Percentiles rank a stretch among this genome's conserved stretches.
Conservation (phyloP, 805 yeast genomes). For the Zygoascus tannicola region DNA sequence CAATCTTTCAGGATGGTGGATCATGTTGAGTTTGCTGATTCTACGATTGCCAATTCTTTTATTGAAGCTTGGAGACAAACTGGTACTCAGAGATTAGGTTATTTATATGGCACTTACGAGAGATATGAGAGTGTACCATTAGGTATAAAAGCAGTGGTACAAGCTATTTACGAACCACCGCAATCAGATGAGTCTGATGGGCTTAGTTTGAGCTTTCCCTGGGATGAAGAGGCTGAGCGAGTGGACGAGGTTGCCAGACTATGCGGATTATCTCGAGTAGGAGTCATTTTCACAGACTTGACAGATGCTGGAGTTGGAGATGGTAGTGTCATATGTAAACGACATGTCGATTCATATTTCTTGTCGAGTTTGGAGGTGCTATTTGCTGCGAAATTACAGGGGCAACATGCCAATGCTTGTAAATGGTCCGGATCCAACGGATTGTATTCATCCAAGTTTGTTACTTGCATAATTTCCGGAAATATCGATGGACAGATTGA, state of each 20-base stretch:
- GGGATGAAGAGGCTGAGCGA: conserved; percentile 39
- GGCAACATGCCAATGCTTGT: conserved; percentile 49
- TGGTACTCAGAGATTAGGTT: conserved; percentile 80
- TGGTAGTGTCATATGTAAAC: conserved; percentile 83
- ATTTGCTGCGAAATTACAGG: conserved; percentile 76
- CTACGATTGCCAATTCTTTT: conserved; percentile 66
- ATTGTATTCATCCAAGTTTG: conserved; percentile 75
- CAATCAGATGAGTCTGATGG: conserved; percentile 86
- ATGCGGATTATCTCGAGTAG: conserved; percentile 64
- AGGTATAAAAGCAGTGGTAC: conserved; percentile 89
- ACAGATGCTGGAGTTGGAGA: conserved; percentile 78
- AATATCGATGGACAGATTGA: conserved; percentile 82
- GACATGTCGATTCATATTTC: conserved; percentile 88
- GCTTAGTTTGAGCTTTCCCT: conserved; percentile 46
- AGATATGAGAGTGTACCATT: conserved; percentile 75
- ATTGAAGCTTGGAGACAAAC: conserved; percentile 87
- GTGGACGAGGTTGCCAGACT: conserved; percentile 45
- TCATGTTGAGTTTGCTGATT: conserved; percentile 82
- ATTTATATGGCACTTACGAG: conserved; percentile 74
- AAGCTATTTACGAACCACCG: conserved; percentile 88
- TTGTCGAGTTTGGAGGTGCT: conserved; percentile 77
- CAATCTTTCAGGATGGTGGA: conserved; percentile 94
- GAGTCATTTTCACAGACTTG: conserved; percentile 82
- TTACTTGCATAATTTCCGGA: conserved; percentile 91
- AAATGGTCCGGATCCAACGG: conserved; percentile 52